Evolutionary conservation across 331 rosid species (phyloP).

Genomic region (Malus hybrid): DNA sequence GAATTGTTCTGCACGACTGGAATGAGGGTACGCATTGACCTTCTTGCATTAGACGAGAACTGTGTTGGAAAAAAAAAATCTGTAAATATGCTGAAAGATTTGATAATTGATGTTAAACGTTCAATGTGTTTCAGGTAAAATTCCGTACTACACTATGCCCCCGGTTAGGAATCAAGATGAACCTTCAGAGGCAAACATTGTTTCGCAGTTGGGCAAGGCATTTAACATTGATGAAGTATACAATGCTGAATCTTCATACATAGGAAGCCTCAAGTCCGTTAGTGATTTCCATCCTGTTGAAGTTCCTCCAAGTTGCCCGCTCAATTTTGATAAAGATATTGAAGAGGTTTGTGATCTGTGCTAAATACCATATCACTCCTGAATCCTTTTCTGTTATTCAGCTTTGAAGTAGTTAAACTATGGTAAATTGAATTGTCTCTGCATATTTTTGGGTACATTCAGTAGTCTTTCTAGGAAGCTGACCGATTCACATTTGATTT

Average conservation of each 20-base stretch:
- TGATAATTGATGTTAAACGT: not conserved
- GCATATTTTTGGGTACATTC: not conserved
- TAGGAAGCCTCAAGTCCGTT: conserved; percentile 81
- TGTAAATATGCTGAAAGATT: not conserved
- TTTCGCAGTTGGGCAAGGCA: conserved; percentile 61
- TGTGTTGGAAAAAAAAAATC: not conserved
- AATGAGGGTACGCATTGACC: conserved; percentile 54
- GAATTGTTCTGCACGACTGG: conserved; percentile 93
- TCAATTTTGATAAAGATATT: conserved; percentile 53
- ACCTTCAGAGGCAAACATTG: conserved; percentile 63
- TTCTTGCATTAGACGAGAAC: not conserved
- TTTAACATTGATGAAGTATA: conserved; percentile 76
- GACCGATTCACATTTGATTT: not conserved
- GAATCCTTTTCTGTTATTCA: not conserved
- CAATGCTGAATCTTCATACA: conserved; percentile 68
- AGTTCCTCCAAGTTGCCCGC: conserved; percentile 68
- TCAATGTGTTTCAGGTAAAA: conserved; percentile 61
- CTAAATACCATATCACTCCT: not conserved
- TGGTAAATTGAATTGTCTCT: not conserved
- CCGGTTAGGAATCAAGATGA: conserved; percentile 67
- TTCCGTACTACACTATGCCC: conserved; percentile 85
- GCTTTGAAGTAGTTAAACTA: not conserved
- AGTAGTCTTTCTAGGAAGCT: not conserved
- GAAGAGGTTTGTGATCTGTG: conserved; percentile 41
- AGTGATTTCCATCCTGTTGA: conserved; percentile 73